A percentile compares a stretch with the other conserved stretches of the same genome.
These are phyloP conservation scores for Pinus albicaulis DNA, from an alignment of 75 land plant genomes.

Conservation along the genomic window DNA sequence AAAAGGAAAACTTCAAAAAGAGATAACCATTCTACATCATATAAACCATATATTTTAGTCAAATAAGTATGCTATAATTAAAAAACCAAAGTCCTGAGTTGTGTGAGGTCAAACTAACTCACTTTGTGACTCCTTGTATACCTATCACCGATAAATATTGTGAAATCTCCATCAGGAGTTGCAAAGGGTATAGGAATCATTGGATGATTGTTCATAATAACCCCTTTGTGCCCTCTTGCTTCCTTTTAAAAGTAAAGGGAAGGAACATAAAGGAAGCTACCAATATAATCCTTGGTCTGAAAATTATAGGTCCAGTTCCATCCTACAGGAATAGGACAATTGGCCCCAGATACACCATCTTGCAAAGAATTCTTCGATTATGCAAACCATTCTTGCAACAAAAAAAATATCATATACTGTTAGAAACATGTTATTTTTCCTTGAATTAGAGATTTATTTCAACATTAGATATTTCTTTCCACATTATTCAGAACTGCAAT, in stretches of 20 bases:
- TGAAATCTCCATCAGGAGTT: conserved; percentile 70
- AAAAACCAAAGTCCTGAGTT: not conserved
- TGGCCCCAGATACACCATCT: too few relatives aligned
- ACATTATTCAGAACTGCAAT: too few relatives aligned
- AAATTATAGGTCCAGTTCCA: too few relatives aligned
- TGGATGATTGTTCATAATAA: conserved; percentile 49
- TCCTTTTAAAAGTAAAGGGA: conserved; percentile 67
- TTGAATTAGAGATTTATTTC: too few relatives aligned
- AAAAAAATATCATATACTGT: too few relatives aligned
- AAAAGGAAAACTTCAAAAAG: not conserved
- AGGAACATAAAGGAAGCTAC: conserved; percentile 82
- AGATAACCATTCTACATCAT: not conserved
- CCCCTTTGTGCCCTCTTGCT: conserved; percentile 76
- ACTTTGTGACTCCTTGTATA: conserved; percentile 78
- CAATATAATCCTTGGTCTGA: too few relatives aligned
- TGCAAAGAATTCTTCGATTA: too few relatives aligned
- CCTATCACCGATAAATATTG: conserved; percentile 84
- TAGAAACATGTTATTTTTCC: too few relatives aligned
- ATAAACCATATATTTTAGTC: not conserved
- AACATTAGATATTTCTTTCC: too few relatives aligned
- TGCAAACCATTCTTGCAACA: too few relatives aligned
- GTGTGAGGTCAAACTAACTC: not conserved
- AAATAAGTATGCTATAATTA: not conserved
- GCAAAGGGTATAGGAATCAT: conserved; percentile 77
- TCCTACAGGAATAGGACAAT: too few relatives aligned